These are phyloP conservation scores for Aspergillus mulundensis DNA, from an alignment of 495 filamentous ascomycete genomes.

Conservation along the genomic window DNA sequence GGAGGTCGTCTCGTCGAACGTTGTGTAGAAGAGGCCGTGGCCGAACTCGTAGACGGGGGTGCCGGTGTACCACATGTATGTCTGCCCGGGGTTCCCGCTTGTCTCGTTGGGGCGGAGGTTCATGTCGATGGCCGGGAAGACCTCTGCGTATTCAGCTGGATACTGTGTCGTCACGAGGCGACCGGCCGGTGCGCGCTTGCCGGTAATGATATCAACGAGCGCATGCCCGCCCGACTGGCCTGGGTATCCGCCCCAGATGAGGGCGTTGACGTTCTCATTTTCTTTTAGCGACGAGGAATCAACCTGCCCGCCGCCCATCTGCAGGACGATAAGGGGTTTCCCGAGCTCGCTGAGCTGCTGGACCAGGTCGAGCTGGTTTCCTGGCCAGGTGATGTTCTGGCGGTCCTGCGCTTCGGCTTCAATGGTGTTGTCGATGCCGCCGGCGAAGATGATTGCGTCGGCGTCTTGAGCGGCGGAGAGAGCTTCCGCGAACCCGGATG, in stretches of 20 bases:
- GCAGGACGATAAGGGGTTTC: constrained; percentile 55
- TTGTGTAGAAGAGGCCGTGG: constrained; percentile 52
- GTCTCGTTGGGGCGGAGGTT: constrained; percentile 41
- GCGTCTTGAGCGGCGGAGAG: constrained; percentile 45
- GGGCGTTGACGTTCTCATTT: constrained; percentile 47
- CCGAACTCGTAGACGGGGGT: constrained; percentile 53
- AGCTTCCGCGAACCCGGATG: constrained; percentile 37
- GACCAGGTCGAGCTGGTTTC: constrained; percentile 54
- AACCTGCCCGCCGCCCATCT: constrained; percentile 58
- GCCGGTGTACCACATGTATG: constrained; percentile 60
- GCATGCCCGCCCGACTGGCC: constrained; percentile 57
- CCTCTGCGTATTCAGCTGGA: constrained; percentile 47
- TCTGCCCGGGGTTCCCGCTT: constrained; percentile 43
- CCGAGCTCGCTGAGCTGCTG: constrained; percentile 41
- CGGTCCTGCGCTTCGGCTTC: constrained; percentile 56
- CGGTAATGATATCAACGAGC: constrained; percentile 51
- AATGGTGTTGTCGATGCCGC: constrained; percentile 54
- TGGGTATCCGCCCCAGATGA: constrained; percentile 58
- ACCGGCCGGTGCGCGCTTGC: constrained; percentile 52
- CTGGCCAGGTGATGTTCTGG: constrained; percentile 53
- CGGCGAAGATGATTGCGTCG: constrained; percentile 54
- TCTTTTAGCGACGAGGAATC: constrained; percentile 50
- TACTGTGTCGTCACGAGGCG: constrained; percentile 57
- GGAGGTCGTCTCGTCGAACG: constrained; percentile 32
- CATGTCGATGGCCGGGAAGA: constrained; percentile 57